Evolutionary conservation across 2,329 filamentous ascomycete species (phyloP), one percentile per base, ranked within the genome.

Genomic region (Teratosphaeria pseudoeucalypti): DNA sequence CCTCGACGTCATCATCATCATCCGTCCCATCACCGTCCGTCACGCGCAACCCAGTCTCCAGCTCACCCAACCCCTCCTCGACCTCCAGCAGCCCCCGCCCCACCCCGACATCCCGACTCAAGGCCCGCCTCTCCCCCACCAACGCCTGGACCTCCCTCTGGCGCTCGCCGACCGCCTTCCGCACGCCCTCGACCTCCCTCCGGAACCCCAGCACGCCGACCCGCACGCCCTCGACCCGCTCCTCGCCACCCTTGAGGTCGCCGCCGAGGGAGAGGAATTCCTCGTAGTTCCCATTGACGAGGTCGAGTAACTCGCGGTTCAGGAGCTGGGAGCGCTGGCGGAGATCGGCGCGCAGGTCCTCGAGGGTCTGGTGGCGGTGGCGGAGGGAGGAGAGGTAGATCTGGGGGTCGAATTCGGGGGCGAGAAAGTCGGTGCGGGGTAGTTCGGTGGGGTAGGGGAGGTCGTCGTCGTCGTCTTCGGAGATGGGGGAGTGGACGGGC

Each of bases 271-370:
- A 86, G 4, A 99, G 75, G 67, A 99, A 99, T 60, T 92, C 88
- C 55, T 90, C 87, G 72, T 99, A 97, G 74, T 99, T 95, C 57
- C 87, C 83, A 71, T 99, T 99, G 65, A 99, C 94, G 7, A 99
- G 83, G 75, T 96, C 92, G 19, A 99, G 81, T 2, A 99, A 81
- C 76, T 99, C 94, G 63, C 87, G 84, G 68, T 86, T 89, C 62
- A 99, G 86, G 23, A 87, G 82, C 66, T 89, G 84, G 66, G 86
- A 89, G 57, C 95, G 82, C 60, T 91, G 84, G 53, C 92, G 86
- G 16, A 99, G 80, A 70, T 99, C 95, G 5, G 86, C 78, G 39
- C 92, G 89, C 34, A 99, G 80, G 73, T 99, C 94, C 72, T 96
- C 92, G 55, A 99, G 88, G 0, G 92, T 96, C 74, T 99, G 94